Percentiles rank a stretch among this genome's conserved stretches.
Evolutionary conservation across 2,329 filamentous ascomycete genomes (phyloP).

Genomic region (Claviceps fusiformis): DNA sequence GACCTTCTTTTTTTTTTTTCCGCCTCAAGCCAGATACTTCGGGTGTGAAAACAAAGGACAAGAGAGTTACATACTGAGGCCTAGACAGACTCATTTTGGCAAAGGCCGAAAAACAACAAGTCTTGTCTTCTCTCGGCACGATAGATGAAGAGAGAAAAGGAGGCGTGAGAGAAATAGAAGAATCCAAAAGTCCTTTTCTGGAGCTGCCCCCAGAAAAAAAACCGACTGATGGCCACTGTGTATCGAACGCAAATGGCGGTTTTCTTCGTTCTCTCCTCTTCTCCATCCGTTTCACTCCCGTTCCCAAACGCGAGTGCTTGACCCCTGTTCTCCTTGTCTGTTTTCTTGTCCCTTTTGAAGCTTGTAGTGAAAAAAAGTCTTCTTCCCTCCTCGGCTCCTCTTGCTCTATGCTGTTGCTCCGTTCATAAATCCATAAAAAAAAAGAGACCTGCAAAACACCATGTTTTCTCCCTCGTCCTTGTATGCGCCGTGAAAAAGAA

Average conservation of each 20-base stretch:
- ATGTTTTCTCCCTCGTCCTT: not conserved
- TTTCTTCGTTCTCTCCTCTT: not conserved
- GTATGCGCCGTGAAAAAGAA: constrained; percentile 1
- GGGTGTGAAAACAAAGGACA: not conserved
- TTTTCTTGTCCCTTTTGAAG: not conserved
- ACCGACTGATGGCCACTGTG: constrained; percentile 1
- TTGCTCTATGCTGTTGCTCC: not conserved
- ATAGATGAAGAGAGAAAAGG: not conserved
- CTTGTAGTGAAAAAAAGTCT: not conserved
- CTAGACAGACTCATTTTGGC: not conserved
- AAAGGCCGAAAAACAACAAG: not conserved
- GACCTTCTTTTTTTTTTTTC: not conserved
- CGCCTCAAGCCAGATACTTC: not conserved
- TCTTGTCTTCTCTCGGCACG: not conserved
- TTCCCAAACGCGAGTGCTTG: not conserved
- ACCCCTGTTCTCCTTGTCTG: not conserved
- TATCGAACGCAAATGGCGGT: constrained; percentile 1
- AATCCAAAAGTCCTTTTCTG: not conserved
- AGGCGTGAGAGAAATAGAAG: not conserved
- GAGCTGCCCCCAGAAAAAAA: not conserved
- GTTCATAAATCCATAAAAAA: not conserved
- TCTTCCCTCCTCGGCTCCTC: not conserved
- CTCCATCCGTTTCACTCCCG: not conserved
- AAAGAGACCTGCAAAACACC: not conserved
- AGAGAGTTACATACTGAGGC: not conserved